These are phyloP conservation scores for Penicillium lagena DNA, from an alignment of 495 filamentous ascomycete species.

Conservation along the genomic window DNA sequence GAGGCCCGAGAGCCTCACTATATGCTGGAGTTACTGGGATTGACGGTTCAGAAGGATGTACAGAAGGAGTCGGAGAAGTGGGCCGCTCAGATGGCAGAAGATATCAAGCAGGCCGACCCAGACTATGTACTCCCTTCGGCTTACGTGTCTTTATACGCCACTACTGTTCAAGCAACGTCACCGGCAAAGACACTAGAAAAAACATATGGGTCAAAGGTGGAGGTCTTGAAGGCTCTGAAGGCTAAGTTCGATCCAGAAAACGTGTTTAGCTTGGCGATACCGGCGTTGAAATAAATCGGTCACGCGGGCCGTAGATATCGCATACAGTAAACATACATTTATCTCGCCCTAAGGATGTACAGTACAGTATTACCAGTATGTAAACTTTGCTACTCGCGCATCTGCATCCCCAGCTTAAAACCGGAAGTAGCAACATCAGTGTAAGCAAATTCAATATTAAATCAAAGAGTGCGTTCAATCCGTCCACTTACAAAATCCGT, in stretches of 20 bases:
- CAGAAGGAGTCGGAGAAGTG: slow-evolving; percentile 12
- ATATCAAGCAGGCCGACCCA: slow-evolving; percentile 5
- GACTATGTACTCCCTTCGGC: slow-evolving; percentile 18
- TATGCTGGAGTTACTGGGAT: slow-evolving; percentile 29
- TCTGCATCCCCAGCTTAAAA: too few relatives aligned
- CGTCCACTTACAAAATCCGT: too few relatives aligned
- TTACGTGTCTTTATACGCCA: slow-evolving; percentile 25
- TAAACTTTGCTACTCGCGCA: too few relatives aligned
- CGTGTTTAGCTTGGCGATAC: slow-evolving; percentile 23
- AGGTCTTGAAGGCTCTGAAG: slow-evolving; percentile 20
- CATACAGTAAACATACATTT: too few relatives aligned
- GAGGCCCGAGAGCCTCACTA: slow-evolving; percentile 26
- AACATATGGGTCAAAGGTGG: slow-evolving; percentile 13
- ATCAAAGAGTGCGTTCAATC: too few relatives aligned
- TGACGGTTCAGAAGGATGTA: background rate
- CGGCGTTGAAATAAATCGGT: slow-evolving; percentile 13
- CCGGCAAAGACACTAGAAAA: slow-evolving; percentile 3
- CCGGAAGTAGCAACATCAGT: too few relatives aligned
- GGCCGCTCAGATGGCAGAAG: slow-evolving; percentile 12
- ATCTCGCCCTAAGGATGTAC: too few relatives aligned
- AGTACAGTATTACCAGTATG: too few relatives aligned
- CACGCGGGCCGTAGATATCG: too few relatives aligned
- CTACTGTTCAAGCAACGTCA: background rate
- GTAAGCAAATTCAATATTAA: too few relatives aligned
- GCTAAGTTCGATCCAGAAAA: slow-evolving; percentile 20